Evolutionary conservation across 768 basidiomycete genomes (phyloP).

Genomic region (Suillus placidus): DNA sequence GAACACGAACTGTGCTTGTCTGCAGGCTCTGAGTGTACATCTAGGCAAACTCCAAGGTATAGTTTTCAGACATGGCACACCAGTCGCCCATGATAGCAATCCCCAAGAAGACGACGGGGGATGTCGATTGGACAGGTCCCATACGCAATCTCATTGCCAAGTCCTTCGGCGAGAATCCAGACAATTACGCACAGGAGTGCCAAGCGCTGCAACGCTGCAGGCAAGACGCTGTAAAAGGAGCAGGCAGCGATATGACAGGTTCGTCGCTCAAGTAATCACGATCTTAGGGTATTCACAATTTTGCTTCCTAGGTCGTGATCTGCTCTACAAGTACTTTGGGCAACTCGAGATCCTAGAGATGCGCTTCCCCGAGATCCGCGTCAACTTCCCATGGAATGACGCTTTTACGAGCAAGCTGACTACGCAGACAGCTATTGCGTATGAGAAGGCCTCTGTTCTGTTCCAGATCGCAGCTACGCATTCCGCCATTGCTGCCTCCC

Average conservation of each 20-base stretch:
- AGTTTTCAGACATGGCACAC: conserved; percentile 54
- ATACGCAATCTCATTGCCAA: conserved; percentile 85
- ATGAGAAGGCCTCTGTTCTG: conserved; percentile 96
- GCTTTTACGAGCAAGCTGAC: conserved; percentile 94
- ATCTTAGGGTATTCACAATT: conserved; percentile 9
- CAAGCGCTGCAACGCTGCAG: conserved; percentile 85
- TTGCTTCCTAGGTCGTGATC: conserved; percentile 67
- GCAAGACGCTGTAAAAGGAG: conserved; percentile 95
- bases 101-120: conserved; percentile 92
- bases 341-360: conserved; percentile 97
- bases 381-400: conserved; percentile 96
- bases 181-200: conserved; percentile 84
- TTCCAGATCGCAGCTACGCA: conserved; percentile 96
- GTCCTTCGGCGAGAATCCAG: conserved; percentile 92
- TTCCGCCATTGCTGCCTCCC: conserved; percentile 84
- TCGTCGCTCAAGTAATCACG: conserved; percentile 23
- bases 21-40: not conserved
- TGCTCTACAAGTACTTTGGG: conserved; percentile 99
- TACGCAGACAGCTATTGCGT: conserved; percentile 95
- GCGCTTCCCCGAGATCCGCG: conserved; percentile 94
- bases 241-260: conserved; percentile 96
- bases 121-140: conserved; percentile 94
- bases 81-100: conserved; percentile 91
- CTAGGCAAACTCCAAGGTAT: not conserved
- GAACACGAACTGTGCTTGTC: not conserved